These are phyloP conservation scores for Cystobasidiopsis lactophilus DNA, from an alignment of 768 basidiomycete species.

Conservation along the genomic window DNA sequence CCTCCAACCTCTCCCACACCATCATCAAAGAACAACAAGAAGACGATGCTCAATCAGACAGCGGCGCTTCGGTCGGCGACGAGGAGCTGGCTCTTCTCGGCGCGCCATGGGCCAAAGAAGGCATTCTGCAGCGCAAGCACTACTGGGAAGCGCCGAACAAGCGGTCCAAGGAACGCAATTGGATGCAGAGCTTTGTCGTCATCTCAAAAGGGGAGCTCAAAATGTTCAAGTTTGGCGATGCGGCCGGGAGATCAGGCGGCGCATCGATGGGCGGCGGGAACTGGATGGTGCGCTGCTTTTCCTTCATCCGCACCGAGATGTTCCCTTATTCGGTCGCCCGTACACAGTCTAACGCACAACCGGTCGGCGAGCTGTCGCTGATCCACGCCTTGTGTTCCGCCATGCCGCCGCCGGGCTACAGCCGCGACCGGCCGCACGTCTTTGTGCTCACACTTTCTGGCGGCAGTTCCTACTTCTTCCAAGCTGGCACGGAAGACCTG, in stretches of 20 bases:
- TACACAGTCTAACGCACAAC: slow-evolving; percentile 55
- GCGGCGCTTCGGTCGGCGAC: slow-evolving; percentile 33
- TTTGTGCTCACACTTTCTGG: slow-evolving; percentile 77
- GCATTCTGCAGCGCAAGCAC: slow-evolving; percentile 79
- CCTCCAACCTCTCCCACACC: slow-evolving; percentile 80
- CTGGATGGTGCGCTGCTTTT: slow-evolving; percentile 38
- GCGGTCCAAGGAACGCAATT: slow-evolving; percentile 64
- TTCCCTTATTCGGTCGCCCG: no score
- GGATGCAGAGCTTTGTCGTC: slow-evolving; percentile 90
- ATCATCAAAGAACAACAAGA: slow-evolving; percentile 90
- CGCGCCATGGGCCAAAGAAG: slow-evolving; percentile 97
- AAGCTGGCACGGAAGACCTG: slow-evolving; percentile 95
- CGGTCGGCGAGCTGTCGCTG: slow-evolving; percentile 61
- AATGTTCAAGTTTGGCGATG: slow-evolving; percentile 79
- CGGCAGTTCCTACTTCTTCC: slow-evolving; percentile 91
- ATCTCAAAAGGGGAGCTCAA: slow-evolving; percentile 81
- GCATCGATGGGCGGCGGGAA: slow-evolving; percentile 76
- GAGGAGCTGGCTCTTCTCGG: slow-evolving; percentile 89
- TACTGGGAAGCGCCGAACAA: slow-evolving; percentile 74
- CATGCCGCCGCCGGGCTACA: slow-evolving; percentile 78
- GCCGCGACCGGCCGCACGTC: slow-evolving; percentile 69
- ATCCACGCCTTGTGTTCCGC: slow-evolving; percentile 72
- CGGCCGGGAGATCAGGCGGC: slow-evolving; percentile 4
- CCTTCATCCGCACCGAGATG: neutral
- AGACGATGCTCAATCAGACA: slow-evolving; percentile 46